Percentiles rank a stretch among this genome's conserved stretches.
Evolutionary conservation across 208 protist genomes (phyloP).

Genomic region (Crithidia acanthocephali): DNA sequence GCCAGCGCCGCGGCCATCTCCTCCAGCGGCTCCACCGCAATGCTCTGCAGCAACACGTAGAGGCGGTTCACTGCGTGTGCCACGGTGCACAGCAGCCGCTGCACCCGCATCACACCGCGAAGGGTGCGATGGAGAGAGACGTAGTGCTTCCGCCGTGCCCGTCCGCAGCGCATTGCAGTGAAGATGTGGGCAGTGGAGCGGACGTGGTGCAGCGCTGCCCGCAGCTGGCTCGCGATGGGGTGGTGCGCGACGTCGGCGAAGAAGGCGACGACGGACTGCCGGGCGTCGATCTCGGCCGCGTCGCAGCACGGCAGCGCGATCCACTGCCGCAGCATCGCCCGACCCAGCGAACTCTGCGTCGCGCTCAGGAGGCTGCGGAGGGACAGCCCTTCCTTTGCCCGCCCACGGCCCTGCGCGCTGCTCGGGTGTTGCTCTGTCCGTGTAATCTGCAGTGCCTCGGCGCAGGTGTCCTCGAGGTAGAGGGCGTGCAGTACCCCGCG

Average conservation of each 20-base stretch:
- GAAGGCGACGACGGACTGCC: constrained; percentile 71
- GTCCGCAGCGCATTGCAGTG: constrained; percentile 69
- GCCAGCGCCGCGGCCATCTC: constrained; percentile 29
- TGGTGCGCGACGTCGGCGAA: constrained; percentile 55
- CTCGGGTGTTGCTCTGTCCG: constrained; percentile 81
- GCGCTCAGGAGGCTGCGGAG: constrained; percentile 70
- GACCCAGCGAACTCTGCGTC: constrained; percentile 53
- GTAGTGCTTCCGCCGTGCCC: constrained; percentile 62
- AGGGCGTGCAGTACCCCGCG: constrained; percentile 52
- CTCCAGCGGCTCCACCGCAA: constrained; percentile 35
- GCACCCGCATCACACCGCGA: constrained; percentile 42
- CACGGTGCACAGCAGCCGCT: constrained; percentile 44
- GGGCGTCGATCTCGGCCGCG: constrained; percentile 50
- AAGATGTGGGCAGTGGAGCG: constrained; percentile 59
- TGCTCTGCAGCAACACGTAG: constrained; percentile 41
- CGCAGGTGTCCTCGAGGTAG: constrained; percentile 59
- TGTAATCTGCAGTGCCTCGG: constrained; percentile 68
- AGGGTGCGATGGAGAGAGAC: constrained; percentile 61
- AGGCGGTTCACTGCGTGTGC: constrained; percentile 54
- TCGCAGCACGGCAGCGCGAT: constrained; percentile 66
- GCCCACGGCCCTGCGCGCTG: constrained; percentile 70
- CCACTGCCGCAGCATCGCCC: constrained; percentile 79
- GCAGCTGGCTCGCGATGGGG: constrained; percentile 50
- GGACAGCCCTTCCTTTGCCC: constrained; percentile 83
- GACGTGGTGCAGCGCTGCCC: constrained; percentile 54